Evolutionary conservation across 1,284 basidiomycete genomes (phyloP).

Genomic region (Irpex sp.): DNA sequence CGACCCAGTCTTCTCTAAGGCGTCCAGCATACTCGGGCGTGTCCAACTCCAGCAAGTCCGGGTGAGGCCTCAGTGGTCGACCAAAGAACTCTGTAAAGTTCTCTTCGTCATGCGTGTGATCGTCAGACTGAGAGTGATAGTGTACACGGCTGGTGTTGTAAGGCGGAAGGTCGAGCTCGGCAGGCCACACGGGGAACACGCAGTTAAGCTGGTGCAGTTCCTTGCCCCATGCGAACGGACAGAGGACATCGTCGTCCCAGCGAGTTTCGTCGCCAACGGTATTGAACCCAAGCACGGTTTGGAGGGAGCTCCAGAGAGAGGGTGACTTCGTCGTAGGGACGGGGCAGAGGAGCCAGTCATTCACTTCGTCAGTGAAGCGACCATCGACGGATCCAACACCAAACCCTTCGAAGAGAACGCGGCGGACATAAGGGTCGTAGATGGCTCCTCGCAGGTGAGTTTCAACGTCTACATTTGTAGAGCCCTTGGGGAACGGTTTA

Average conservation of each 20-base stretch:
- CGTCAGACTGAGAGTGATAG: conserved; percentile 2
- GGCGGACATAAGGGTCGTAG: conserved; percentile 87
- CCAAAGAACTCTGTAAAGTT: conserved; percentile 11
- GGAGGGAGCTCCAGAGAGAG: conserved; percentile 9
- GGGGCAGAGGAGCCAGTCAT: conserved; percentile 70
- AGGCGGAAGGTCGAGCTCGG: conserved; percentile 50
- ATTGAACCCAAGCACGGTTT: conserved; percentile 14
- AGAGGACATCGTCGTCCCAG: conserved; percentile 59
- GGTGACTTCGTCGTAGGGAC: background rate
- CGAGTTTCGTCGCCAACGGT: conserved; percentile 14
- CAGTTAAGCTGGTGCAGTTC: conserved; percentile 77
- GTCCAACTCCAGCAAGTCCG: conserved; percentile 70
- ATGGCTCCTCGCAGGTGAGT: conserved; percentile 69
- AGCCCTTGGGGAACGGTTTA: conserved; percentile 48
- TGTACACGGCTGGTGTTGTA: conserved; percentile 21
- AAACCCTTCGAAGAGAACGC: conserved; percentile 82
- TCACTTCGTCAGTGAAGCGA: conserved; percentile 56
- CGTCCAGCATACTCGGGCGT: conserved; percentile 76
- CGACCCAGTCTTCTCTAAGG: conserved; percentile 61
- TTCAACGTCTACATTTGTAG: conserved; percentile 57
- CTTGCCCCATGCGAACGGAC: conserved; percentile 76
- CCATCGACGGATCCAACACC: conserved; percentile 32
- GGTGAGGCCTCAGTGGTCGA: conserved; percentile 18
- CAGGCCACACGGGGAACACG: conserved; percentile 69
- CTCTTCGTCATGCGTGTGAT: conserved; percentile 9